Percentiles rank a stretch among this genome's conserved stretches.
Evolutionary conservation across 2,329 filamentous ascomycete species (phyloP).

Genomic region (Epicoccum sorghinum): DNA sequence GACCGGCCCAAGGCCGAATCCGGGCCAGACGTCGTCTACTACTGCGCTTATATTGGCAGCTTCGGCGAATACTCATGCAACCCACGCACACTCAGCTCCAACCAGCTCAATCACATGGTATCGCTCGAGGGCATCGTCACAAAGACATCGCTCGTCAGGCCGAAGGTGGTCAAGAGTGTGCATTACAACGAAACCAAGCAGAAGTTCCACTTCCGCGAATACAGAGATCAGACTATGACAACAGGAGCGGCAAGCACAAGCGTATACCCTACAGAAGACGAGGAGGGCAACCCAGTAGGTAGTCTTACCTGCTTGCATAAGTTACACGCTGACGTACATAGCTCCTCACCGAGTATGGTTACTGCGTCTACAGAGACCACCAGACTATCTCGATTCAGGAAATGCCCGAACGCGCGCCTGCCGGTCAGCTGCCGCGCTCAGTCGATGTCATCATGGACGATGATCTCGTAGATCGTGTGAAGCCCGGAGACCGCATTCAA

Average conservation of each 20-base stretch:
- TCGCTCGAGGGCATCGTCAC: conserved; percentile 98
- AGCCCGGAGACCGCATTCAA: conserved; percentile 94
- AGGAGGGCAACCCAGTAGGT: conserved; percentile 79
- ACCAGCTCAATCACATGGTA: conserved; percentile 94
- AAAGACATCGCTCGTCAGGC: conserved; percentile 90
- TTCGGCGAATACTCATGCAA: conserved; percentile 96
- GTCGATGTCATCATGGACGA: conserved; percentile 98
- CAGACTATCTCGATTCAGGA: conserved; percentile 98
- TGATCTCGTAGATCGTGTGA: conserved; percentile 91
- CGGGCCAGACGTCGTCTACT: conserved; percentile 80
- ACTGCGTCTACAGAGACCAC: conserved; percentile 94
- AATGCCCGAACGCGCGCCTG: conserved; percentile 96
- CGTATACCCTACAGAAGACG: conserved; percentile 93
- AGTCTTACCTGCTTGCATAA: not conserved
- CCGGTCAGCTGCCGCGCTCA: conserved; percentile 90
- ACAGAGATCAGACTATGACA: conserved; percentile 97
- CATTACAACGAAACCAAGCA: conserved; percentile 90
- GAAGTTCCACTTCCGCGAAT: conserved; percentile 87
- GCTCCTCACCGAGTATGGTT: conserved; percentile 92
- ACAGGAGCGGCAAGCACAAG: conserved; percentile 83
- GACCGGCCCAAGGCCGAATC: conserved; percentile 77
- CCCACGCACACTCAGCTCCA: conserved; percentile 86
- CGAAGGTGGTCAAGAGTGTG: conserved; percentile 97
- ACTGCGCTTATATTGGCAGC: conserved; percentile 95
- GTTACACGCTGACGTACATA: conserved; percentile 27